Evolutionary conservation across 345 rosid species (phyloP).

Genomic region (Adansonia digitata): DNA sequence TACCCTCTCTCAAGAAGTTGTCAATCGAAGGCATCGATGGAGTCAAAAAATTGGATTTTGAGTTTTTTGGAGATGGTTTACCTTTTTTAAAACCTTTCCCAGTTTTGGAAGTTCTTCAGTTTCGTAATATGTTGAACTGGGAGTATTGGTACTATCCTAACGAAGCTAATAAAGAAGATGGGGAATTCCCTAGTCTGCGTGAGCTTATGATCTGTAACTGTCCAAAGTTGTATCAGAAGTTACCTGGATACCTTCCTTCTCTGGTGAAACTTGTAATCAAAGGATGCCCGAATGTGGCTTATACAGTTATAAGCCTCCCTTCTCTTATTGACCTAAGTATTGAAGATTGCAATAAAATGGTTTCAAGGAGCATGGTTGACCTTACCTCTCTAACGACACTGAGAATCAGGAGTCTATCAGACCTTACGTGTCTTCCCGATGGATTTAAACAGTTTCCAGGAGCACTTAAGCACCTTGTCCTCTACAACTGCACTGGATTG

Average conservation of each 20-base stretch:
- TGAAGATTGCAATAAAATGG: slow-evolving; percentile 6
- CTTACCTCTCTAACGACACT: slow-evolving; percentile 3
- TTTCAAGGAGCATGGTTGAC: neutral
- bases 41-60: slow-evolving; percentile 14
- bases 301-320: slow-evolving; percentile 6
- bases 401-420: neutral
- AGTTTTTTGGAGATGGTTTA: slow-evolving; percentile 18
- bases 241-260: slow-evolving; percentile 20
- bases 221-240: slow-evolving; percentile 5
- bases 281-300: slow-evolving; percentile 6
- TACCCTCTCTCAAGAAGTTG: slow-evolving; percentile 19
- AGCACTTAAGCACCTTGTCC: neutral
- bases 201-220: slow-evolving; percentile 22
- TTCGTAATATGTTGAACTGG: slow-evolving; percentile 25
- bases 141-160: slow-evolving; percentile 13
- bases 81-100: slow-evolving; percentile 15
- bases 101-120: slow-evolving; percentile 13
- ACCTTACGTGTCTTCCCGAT: neutral
- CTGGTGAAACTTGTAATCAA: slow-evolving; percentile 6
- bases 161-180: neutral
- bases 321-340: slow-evolving; percentile 5
- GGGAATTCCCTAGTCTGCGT: slow-evolving; percentile 22
- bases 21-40: slow-evolving; percentile 18
- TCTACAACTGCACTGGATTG: slow-evolving; percentile 7
- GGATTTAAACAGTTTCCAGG: slow-evolving; percentile 4